Evolutionary conservation across 2,329 filamentous ascomycete species (phyloP).

Genomic region (Capronia coronata): DNA sequence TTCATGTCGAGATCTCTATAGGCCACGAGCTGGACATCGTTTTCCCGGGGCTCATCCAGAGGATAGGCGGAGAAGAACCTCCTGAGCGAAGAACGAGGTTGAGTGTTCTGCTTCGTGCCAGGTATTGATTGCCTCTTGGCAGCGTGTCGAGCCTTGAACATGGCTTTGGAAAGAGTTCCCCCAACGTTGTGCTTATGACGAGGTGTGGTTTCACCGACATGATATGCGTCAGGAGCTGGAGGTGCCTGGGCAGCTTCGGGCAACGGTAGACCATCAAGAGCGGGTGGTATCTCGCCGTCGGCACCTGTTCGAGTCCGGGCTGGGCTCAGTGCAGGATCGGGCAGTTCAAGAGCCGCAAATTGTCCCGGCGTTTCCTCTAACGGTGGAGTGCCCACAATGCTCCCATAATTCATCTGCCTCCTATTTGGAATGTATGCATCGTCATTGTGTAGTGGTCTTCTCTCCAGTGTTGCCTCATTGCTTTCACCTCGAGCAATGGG

Average conservation of each 20-base stretch:
- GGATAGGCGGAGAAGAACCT: slow-evolving; percentile 34
- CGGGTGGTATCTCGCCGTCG: not conserved
- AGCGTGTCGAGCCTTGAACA: slow-evolving; percentile 13
- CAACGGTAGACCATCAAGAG: slow-evolving; percentile 3
- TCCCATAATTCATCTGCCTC: slow-evolving; percentile 52
- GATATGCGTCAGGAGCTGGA: slow-evolving; percentile 17
- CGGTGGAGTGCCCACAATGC: slow-evolving; percentile 51
- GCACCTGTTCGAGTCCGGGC: slow-evolving; percentile 11
- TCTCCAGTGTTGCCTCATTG: slow-evolving; percentile 12
- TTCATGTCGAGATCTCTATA: slow-evolving; percentile 62
- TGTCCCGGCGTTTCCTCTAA: slow-evolving; percentile 29
- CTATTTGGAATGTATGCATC: not conserved
- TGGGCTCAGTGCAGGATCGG: slow-evolving; percentile 54
- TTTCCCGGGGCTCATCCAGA: slow-evolving; percentile 36
- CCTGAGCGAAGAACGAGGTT: slow-evolving; percentile 34
- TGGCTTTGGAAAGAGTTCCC: slow-evolving; percentile 14
- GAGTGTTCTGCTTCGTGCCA: slow-evolving; percentile 28
- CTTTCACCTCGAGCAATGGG: slow-evolving; percentile 34
- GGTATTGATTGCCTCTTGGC: slow-evolving; percentile 20
- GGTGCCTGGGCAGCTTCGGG: slow-evolving; percentile 19
- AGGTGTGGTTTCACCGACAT: slow-evolving; percentile 17
- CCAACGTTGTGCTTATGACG: slow-evolving; percentile 9
- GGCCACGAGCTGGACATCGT: slow-evolving; percentile 49
- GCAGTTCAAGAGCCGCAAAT: slow-evolving; percentile 51
- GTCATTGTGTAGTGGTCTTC: slow-evolving; percentile 13